Evolutionary conservation across 495 filamentous ascomycete genomes (phyloP).

Genomic region (Parathielavia appendiculata): DNA sequence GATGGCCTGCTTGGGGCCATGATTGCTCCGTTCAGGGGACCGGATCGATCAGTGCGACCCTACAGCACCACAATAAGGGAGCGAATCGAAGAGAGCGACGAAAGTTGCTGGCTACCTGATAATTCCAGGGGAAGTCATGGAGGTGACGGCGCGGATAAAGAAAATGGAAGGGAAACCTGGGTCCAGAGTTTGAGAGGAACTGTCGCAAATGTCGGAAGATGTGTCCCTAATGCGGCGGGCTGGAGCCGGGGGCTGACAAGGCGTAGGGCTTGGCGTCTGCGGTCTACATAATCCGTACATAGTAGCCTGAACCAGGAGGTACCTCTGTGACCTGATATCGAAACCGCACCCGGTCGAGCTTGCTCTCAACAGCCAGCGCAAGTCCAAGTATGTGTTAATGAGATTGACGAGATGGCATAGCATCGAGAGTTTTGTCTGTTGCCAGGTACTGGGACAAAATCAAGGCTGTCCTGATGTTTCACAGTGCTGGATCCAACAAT

Average conservation of each 20-base stretch:
- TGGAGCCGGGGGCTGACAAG: constrained; percentile 5
- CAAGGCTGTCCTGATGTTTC: constrained; percentile 11
- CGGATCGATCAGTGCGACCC: constrained; percentile 3
- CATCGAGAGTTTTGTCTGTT: too few relatives aligned
- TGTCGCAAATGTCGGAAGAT: constrained; percentile 5
- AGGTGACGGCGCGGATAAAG: background rate
- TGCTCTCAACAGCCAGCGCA: too few relatives aligned
- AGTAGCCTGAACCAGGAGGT: constrained; percentile 4
- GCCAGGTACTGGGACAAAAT: too few relatives aligned
- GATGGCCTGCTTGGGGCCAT: constrained; percentile 27
- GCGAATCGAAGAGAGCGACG: background rate
- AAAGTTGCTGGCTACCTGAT: constrained; percentile 19
- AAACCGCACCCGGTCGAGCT: background rate
- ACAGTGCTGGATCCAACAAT: constrained; percentile 7
- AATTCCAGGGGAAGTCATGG: constrained; percentile 15
- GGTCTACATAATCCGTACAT: too few relatives aligned
- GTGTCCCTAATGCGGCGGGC: constrained; percentile 1
- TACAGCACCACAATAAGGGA: background rate
- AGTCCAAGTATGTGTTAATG: too few relatives aligned
- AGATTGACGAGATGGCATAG: too few relatives aligned
- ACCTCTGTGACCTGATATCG: background rate
- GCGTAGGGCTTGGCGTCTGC: constrained; percentile 5
- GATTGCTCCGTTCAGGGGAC: constrained; percentile 12
- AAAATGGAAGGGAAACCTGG: background rate
- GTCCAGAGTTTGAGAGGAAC: background rate